These are phyloP conservation scores for Dryas alaskensis DNA, from an alignment of 306 rosid species.

Conservation along the genomic window DNA sequence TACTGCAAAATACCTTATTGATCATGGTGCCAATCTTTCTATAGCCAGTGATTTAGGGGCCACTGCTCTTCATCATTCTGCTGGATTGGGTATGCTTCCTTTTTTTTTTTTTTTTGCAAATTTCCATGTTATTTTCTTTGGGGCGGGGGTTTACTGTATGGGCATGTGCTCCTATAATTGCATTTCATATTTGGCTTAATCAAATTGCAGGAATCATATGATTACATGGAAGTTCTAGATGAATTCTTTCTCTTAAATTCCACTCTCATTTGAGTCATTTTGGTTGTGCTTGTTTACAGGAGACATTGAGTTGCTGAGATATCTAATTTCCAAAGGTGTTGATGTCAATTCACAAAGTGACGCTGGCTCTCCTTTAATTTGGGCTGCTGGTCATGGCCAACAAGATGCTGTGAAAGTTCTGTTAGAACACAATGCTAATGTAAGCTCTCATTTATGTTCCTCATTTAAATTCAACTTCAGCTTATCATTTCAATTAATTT, in stretches of 20 bases:
- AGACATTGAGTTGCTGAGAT: conserved; percentile 62
- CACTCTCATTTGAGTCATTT: conserved; percentile 6
- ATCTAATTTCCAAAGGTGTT: conserved; percentile 68
- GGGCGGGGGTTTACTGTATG: not conserved
- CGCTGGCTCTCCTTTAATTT: conserved; percentile 78
- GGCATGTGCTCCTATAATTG: not conserved
- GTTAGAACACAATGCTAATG: conserved; percentile 74
- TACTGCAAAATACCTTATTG: conserved; percentile 74
- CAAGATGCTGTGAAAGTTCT: conserved; percentile 65
- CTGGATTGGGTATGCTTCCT: conserved; percentile 62
- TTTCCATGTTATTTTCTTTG: too few species aligned
- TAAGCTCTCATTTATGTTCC: conserved; percentile 25
- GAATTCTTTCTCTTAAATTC: not conserved
- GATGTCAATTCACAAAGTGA: conserved; percentile 83
- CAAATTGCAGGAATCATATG: not conserved
- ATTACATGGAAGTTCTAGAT: not conserved
- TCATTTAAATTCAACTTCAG: not conserved
- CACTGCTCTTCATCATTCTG: conserved; percentile 82
- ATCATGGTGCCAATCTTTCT: conserved; percentile 61
- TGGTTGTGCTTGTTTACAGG: conserved; percentile 46
- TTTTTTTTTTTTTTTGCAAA: not conserved
- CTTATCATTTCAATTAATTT: not conserved
- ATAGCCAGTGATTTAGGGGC: conserved; percentile 79
- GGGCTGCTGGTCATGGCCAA: conserved; percentile 98
- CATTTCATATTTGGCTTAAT: not conserved